Percentiles rank a stretch among this genome's conserved stretches.
Conservation (phyloP, 768 basidiomycete genomes). For the Hydnum rufescens region DNA sequence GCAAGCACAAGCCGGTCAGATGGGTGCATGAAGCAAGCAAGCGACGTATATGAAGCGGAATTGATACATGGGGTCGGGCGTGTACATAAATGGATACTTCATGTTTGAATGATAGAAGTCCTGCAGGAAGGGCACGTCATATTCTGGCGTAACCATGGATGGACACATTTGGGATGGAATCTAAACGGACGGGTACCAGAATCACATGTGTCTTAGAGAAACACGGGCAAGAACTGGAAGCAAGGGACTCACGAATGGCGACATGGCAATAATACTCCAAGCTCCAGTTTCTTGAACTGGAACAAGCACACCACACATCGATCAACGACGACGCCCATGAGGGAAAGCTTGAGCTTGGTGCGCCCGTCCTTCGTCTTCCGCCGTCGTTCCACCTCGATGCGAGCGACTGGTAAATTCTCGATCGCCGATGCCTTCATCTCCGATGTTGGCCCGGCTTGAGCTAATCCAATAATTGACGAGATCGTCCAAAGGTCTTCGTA, state of each 20-base stretch:
- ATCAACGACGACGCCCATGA: slow-evolving; percentile 43
- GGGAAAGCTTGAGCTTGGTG: slow-evolving; percentile 45
- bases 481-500: slow-evolving; percentile 47
- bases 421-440: slow-evolving; percentile 18
- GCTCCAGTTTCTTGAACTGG: slow-evolving; percentile 42
- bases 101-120: slow-evolving; percentile 19
- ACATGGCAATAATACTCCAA: slow-evolving; percentile 39
- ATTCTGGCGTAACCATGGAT: slow-evolving; percentile 38
- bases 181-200: slow-evolving; percentile 12
- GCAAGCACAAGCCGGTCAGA: too few relatives aligned
- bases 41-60: too few relatives aligned
- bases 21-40: too few relatives aligned
- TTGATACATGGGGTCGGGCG: too few relatives aligned
- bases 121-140: slow-evolving; percentile 50
- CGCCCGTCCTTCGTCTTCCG: slow-evolving; percentile 44
- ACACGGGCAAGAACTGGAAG: slow-evolving; percentile 5
- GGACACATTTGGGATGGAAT: slow-evolving; percentile 45
- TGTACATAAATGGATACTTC: too few relatives aligned
- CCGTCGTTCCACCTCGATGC: slow-evolving; percentile 35
- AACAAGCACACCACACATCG: slow-evolving; percentile 56
- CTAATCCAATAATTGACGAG: slow-evolving; percentile 42
- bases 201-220: too few relatives aligned
- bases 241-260: slow-evolving; percentile 28
- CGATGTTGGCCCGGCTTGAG: slow-evolving; percentile 13
- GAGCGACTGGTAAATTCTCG: slow-evolving; percentile 15